Conservation (phyloP, 1,284 basidiomycete species). For the Sutorius eximius region DNA sequence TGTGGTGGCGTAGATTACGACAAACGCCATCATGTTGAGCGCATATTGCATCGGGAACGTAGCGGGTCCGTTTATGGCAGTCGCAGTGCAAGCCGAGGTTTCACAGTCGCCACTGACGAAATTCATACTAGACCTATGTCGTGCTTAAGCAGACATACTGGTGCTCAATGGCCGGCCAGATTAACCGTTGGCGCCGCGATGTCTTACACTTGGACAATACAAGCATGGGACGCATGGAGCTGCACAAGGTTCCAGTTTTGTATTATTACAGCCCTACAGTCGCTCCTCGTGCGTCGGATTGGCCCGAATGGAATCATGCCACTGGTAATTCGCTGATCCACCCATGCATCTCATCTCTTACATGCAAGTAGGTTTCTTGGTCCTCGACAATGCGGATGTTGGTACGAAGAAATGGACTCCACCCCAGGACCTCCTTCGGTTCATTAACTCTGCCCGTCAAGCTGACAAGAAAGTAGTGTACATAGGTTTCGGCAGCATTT, state of each 20-base stretch:
- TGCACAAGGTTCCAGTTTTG: no score
- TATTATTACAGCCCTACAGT: no score
- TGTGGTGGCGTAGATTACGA: constrained; percentile 42
- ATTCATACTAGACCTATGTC: constrained; percentile 65
- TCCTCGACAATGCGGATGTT: constrained; percentile 88
- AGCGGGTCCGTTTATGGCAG: constrained; percentile 71
- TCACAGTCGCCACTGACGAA: constrained; percentile 3
- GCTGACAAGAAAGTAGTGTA: constrained; percentile 90
- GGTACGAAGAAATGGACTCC: constrained; percentile 86
- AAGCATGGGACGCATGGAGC: no score
- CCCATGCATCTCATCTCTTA: constrained; percentile 11
- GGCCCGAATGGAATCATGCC: constrained; percentile 97
- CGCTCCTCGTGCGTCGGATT: constrained; percentile 43
- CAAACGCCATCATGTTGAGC: constrained; percentile 69
- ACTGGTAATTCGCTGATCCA: constrained; percentile 56
- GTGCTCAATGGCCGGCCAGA: constrained; percentile 89
- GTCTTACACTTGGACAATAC: constrained; percentile 66
- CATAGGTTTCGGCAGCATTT: constrained; percentile 98
- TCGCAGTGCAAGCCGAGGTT: constrained; percentile 59
- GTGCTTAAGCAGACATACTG: constrained; percentile 99
- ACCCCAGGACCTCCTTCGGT: constrained; percentile 75
- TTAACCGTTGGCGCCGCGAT: constrained; percentile 91
- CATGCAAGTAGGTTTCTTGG: constrained; percentile 79
- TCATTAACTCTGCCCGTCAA: constrained; percentile 77
- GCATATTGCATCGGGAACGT: constrained; percentile 71